Base-by-base conservation (phyloP, 805 yeast species). In the Candida yuanshanica region DNA sequence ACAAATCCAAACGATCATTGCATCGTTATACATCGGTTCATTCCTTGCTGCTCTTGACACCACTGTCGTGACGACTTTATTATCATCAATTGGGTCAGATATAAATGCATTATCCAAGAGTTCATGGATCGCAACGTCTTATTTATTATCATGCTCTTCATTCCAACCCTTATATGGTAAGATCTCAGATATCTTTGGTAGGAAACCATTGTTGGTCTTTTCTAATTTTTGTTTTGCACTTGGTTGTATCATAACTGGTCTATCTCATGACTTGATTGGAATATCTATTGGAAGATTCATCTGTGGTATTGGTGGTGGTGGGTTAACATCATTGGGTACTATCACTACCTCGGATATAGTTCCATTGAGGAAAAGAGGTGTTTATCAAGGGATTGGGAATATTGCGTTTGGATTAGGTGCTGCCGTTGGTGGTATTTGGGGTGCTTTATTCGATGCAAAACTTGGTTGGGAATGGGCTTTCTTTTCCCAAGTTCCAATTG, bases 241-340 rank as follows among this genome's bases (percentile, higher is more conserved):
- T 14, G 77, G 78, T 20, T 70, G 74, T 48, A 47, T 65, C 22
- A 47, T 73, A 17, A 70, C 74, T 33, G 69, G 65, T 6, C 26
- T 42, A 4, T 47, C 59, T 7, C 46, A 43, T 18, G 26, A 44
- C 5, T 44, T 60, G 9, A 21, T 46, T 8, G 50, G 51, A 0
- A 50, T 76, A 53, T 53, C 72, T 48, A 40, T 72, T n/a, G 83
- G 83, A 4, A 65, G 85, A 50, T 75, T 83, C 50, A 66, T 86
- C 37, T 77, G 91, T 6, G 95, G 95, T 6, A 72, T 83, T 40
- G 95, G 95, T 12, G 95, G 95, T n/a, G 90, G 95, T 8, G 95
- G 95, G 0, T 69, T 86, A 55, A 75, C 82, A 25, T 68, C 88
- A 0, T 61, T 86, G 42, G 74, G 83, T 12, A 80, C 91, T 2